phyloP scores from a whole-genome alignment of 495 filamentous ascomycete genomes.

The Penicillium parvum region DNA sequence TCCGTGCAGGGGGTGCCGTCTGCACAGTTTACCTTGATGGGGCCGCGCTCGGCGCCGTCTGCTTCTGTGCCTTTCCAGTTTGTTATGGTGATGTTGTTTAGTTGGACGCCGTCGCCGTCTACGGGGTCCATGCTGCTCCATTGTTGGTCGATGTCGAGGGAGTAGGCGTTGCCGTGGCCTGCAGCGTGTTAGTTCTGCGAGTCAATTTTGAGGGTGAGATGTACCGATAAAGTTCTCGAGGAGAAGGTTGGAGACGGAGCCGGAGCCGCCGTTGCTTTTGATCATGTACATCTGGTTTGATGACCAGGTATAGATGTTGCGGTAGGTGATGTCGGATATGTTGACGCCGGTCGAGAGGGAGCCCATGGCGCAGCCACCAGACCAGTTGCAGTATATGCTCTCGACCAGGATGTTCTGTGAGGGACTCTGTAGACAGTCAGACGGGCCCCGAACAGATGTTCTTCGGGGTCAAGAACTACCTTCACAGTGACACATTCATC shows the following conservation, averaged over 20 bases:
- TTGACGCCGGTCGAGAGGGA: slow-evolving; percentile 36
- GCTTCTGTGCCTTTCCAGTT: slow-evolving; percentile 56
- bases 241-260: slow-evolving; percentile 47
- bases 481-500: slow-evolving; percentile 54
- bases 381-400: slow-evolving; percentile 56
- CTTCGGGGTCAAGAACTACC: slow-evolving; percentile 13
- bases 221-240: slow-evolving; percentile 56
- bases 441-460: neutral
- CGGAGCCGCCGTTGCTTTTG: slow-evolving; percentile 55
- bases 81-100: slow-evolving; percentile 47
- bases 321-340: slow-evolving; percentile 46
- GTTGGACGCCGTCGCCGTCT: slow-evolving; percentile 45
- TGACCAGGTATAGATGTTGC: slow-evolving; percentile 49
- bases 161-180: slow-evolving; percentile 50
- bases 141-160: slow-evolving; percentile 51
- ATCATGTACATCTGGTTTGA: slow-evolving; percentile 62
- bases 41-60: slow-evolving; percentile 46
- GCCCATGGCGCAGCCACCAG: slow-evolving; percentile 51
- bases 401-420: slow-evolving; percentile 51
- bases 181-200: slow-evolving; percentile 13
- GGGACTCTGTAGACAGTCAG: slow-evolving; percentile 28
- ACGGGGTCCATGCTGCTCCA: slow-evolving; percentile 41
- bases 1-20: slow-evolving; percentile 49
- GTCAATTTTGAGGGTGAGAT: slow-evolving; percentile 7
- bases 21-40: slow-evolving; percentile 46